Base-by-base conservation (phyloP, 768 basidiomycete genomes). In the Termitomyces sp. region DNA sequence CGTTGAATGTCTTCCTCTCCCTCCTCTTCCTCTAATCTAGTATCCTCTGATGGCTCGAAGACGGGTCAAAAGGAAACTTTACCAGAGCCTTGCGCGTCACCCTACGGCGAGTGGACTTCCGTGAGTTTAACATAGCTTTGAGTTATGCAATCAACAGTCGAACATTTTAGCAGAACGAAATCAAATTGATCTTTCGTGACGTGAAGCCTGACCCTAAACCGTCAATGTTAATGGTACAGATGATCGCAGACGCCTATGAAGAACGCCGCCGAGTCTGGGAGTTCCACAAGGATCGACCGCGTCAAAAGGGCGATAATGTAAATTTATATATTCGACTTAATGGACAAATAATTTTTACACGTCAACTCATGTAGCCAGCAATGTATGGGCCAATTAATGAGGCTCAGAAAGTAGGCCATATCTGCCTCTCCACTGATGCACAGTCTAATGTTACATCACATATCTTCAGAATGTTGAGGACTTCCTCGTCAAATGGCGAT, bases 211-310 rank as follows among this genome's bases (percentile, higher is more conserved):
- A 64, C 54, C 65, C 65, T 38, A 15, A 49, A 36, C 51, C 66
- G 5, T 50, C 60, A 6, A 29, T 68, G 51, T 50, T 62, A 54
- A 50, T 66, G 40, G 14, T 65, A 43, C 67, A 68, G 47, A 66
- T 68, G 65, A 43, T 68, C 36, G 67, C 65, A 6, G 65, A 68
- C 50, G 52, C 63, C 7, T 68, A 68, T 31, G 57, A 61, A 17
- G 67, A 68, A 34, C 56, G 63, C 5, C 62, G 63, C 32, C 9
- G 20, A 31, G 55, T 66, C 2, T 68, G 65, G 67, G 58, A 59
- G 6, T 42, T 32, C 10, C 59, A 68, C 45, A 55, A 61, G 36
- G 32, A 60, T 31, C 59, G 48, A 8, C n/a, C 37, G 40, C 45
- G 48, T 17, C 32, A 49, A 29, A 32, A 61, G 8, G 45, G 59